Evolutionary conservation across 2,329 filamentous ascomycete species (phyloP).

Genomic region (Cordyceps javanica): DNA sequence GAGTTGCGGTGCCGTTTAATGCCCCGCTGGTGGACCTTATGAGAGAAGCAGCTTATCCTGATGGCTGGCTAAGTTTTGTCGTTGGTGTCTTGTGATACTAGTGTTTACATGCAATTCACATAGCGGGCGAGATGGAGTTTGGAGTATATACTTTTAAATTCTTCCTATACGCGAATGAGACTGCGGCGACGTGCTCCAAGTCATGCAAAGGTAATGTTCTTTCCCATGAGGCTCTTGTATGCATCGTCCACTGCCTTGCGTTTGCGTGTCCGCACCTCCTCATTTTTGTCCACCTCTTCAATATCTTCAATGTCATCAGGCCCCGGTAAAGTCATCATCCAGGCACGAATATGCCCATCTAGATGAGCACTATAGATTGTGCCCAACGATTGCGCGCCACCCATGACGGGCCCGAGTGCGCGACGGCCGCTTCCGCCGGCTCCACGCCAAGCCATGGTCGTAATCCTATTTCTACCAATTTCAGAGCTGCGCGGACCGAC

Average conservation of each 20-base stretch:
- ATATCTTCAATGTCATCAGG: constrained; percentile 44
- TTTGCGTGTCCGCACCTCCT: constrained; percentile 54
- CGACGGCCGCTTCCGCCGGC: constrained; percentile 50
- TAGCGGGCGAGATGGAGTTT: constrained; percentile 1
- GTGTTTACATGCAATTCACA: not conserved
- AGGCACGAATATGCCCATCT: constrained; percentile 77
- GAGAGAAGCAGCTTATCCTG: constrained; percentile 75
- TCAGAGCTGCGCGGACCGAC: constrained; percentile 38
- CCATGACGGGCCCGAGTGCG: constrained; percentile 54
- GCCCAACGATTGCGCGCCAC: constrained; percentile 45
- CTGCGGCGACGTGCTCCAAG: too few species aligned
- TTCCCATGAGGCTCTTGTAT: constrained; percentile 68
- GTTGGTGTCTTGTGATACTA: constrained; percentile 59
- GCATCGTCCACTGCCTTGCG: constrained; percentile 74
- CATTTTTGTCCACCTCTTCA: constrained; percentile 35
- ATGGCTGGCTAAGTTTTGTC: constrained; percentile 85
- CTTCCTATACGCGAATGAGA: not conserved
- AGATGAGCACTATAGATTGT: constrained; percentile 73
- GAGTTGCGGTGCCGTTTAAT: constrained; percentile 71
- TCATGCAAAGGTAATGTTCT: constrained; percentile 58
- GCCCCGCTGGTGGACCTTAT: constrained; percentile 79
- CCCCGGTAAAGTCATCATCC: constrained; percentile 58
- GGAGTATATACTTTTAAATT: not conserved
- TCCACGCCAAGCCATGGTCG: constrained; percentile 66
- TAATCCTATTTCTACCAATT: constrained; percentile 61